Evolutionary conservation across 139 green algal genomes (phyloP).

Genomic region (Micractinium conductrix): DNA sequence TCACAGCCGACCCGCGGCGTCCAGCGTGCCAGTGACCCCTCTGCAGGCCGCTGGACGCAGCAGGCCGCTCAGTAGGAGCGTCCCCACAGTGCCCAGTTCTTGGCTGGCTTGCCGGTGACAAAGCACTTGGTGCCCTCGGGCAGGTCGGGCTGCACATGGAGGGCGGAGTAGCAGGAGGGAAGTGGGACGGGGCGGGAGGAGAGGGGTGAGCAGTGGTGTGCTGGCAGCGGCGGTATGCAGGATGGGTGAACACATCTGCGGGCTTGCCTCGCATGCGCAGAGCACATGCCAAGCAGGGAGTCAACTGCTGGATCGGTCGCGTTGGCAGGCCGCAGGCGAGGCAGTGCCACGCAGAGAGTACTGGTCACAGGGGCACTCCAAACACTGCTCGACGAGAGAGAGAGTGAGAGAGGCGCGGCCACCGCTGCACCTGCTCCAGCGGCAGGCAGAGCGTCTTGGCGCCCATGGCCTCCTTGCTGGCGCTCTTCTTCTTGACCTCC

Average conservation of each 20-base stretch:
- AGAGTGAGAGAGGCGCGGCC: too few relatives aligned
- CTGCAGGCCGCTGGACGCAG: too few relatives aligned
- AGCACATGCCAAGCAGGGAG: neutral
- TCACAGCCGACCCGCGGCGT: too few relatives aligned
- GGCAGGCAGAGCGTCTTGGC: slow-evolving; percentile 98
- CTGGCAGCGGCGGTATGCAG: neutral
- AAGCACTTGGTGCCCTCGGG: slow-evolving; percentile 93
- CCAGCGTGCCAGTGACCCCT: too few relatives aligned
- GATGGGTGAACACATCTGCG: neutral
- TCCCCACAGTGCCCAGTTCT: slow-evolving; percentile 72
- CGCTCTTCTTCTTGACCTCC: slow-evolving; percentile 89
- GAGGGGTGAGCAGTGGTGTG: neutral
- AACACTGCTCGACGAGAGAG: too few relatives aligned
- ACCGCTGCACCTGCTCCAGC: slow-evolving; percentile 75
- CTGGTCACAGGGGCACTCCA: too few relatives aligned
- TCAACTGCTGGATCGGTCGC: neutral
- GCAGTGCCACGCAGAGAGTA: neutral
- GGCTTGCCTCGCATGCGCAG: neutral
- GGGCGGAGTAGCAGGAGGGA: neutral
- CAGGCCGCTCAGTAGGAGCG: slow-evolving; percentile 8
- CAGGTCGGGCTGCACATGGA: slow-evolving; percentile 68
- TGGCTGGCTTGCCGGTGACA: slow-evolving; percentile 90
- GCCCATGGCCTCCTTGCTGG: slow-evolving; percentile 81
- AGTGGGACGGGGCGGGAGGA: too few relatives aligned
- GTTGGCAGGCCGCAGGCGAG: neutral